A percentile compares a stretch with the other conserved stretches of the same genome.
Evolutionary conservation across 306 rosid species (phyloP).

Genomic region (Vigna radiata): DNA sequence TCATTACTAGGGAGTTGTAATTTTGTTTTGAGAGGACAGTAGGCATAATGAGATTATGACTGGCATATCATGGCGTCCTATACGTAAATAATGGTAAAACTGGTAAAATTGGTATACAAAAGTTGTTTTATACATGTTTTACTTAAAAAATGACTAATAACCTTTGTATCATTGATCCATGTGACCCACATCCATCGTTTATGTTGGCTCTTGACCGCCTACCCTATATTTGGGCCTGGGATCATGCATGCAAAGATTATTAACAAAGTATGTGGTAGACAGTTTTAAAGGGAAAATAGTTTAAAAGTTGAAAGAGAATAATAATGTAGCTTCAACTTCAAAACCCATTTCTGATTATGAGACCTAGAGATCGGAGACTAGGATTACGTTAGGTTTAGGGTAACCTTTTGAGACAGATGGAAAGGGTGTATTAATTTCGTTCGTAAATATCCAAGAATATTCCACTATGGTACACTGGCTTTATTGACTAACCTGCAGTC

Average conservation of each 20-base stretch:
- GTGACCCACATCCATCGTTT: not conserved
- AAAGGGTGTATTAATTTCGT: slow-evolving; percentile 26
- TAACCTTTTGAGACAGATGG: slow-evolving; percentile 21
- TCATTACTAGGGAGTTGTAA: not conserved
- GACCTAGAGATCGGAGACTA: not conserved
- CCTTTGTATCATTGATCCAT: slow-evolving; percentile 11
- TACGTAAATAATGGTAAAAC: not conserved
- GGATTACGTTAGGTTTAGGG: slow-evolving; percentile 13
- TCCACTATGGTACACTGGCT: slow-evolving; percentile 30
- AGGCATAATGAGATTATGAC: slow-evolving; percentile 20
- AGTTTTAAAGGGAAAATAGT: not conserved
- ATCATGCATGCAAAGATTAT: not conserved
- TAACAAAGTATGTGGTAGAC: not conserved
- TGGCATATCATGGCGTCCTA: not conserved
- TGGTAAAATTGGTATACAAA: slow-evolving; percentile 27
- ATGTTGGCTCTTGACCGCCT: not conserved
- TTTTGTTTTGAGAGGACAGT: slow-evolving; percentile 8
- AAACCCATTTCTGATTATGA: slow-evolving; percentile 10
- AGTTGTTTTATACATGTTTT: not conserved
- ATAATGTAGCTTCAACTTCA: slow-evolving; percentile 7
- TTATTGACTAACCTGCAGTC: slow-evolving; percentile 45
- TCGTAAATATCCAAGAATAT: slow-evolving; percentile 21
- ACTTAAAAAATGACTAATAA: not conserved
- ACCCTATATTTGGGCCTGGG: not conserved
- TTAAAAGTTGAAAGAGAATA: not conserved